Evolutionary conservation across 441 rosid genomes (phyloP).

Genomic region (Jatropha podagrica): DNA sequence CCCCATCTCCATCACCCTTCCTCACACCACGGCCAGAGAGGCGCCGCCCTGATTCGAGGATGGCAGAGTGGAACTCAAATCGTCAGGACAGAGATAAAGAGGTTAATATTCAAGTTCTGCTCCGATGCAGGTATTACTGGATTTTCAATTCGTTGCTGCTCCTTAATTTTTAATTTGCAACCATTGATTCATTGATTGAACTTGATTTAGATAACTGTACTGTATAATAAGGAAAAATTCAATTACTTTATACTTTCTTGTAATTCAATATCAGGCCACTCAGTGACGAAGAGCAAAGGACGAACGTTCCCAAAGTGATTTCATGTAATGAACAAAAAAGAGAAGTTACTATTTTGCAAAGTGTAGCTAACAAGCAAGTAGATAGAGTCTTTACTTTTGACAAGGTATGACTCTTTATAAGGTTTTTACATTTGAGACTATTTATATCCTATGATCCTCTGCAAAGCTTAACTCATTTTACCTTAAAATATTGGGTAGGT

Average conservation of each 20-base stretch:
- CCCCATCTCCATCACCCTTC: conserved; percentile 81
- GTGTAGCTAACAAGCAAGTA: conserved; percentile 70
- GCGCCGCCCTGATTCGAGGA: conserved; percentile 62
- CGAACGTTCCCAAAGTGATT: conserved; percentile 51
- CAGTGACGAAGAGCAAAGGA: conserved; percentile 76
- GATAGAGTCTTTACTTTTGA: conserved; percentile 84
- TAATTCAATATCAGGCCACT: conserved; percentile 47
- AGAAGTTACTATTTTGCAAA: conserved; percentile 77
- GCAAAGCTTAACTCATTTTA: neutral
- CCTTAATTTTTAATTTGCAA: neutral
- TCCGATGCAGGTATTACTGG: conserved; percentile 60
- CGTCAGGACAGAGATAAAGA: conserved; percentile 83
- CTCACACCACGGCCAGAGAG: conserved; percentile 86
- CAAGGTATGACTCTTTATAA: conserved; percentile 42
- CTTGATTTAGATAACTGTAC: neutral
- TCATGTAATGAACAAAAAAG: conserved; percentile 66
- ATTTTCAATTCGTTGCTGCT: neutral
- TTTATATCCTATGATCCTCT: neutral
- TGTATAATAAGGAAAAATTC: neutral
- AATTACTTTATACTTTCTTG: neutral
- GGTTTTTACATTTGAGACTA: neutral
- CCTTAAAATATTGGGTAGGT: conserved; percentile 42
- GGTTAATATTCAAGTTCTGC: conserved; percentile 83
- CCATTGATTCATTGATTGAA: neutral
- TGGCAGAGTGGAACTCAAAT: conserved; percentile 44